A percentile compares a stretch with the other conserved stretches of the same genome.
phyloP scores from a whole-genome alignment of 768 basidiomycete species.

The Tricholoma hemisulphureum region DNA sequence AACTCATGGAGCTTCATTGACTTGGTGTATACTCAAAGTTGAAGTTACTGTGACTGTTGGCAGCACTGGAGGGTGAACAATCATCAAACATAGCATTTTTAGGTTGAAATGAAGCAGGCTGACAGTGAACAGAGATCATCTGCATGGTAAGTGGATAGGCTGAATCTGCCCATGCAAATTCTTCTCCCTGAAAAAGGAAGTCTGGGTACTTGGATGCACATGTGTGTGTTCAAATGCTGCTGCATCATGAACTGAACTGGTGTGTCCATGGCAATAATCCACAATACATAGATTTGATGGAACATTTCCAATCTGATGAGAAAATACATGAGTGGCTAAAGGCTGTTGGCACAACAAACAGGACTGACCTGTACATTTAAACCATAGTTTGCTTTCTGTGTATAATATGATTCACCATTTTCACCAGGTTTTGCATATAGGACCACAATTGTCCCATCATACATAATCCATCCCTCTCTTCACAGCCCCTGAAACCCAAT shows the following conservation, averaged over 20 bases:
- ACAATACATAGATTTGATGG: constrained; percentile 28
- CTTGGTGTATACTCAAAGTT: background rate
- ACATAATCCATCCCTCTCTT: constrained; percentile 28
- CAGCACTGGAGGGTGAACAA: background rate
- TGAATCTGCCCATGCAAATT: too few relatives aligned
- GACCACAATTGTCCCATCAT: constrained; percentile 31
- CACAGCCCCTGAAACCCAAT: constrained; percentile 16
- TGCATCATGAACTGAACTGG: constrained; percentile 36
- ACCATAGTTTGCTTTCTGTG: background rate
- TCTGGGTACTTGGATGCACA: constrained; percentile 17
- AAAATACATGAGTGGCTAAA: background rate
- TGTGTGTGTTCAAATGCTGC: constrained; percentile 31
- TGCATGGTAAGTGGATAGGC: background rate
- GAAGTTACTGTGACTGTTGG: background rate
- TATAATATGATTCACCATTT: too few relatives aligned
- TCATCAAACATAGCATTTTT: background rate
- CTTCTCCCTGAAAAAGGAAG: too few relatives aligned
- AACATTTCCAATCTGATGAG: constrained; percentile 34
- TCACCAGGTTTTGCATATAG: constrained; percentile 14
- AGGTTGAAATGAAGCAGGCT: background rate
- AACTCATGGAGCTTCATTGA: background rate
- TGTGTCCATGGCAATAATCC: constrained; percentile 32
- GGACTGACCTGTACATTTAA: constrained; percentile 1
- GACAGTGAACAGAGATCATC: background rate
- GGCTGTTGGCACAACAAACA: background rate